Conservation (phyloP, 2,329 filamentous ascomycete species). For the Stachybotrys chartarum region DNA sequence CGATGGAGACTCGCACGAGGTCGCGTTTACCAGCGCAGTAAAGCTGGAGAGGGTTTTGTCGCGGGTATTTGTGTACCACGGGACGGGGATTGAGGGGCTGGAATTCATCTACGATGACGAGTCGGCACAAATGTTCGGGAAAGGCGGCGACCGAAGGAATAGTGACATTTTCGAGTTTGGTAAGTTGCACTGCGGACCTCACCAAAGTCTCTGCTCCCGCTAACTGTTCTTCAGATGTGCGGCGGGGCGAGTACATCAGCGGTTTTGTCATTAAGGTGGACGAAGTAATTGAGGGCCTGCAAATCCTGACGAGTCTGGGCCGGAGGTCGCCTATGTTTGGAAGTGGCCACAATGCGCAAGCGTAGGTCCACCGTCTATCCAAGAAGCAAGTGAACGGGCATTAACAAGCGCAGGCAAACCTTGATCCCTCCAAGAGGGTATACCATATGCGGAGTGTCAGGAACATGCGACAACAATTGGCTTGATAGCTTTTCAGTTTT, state of each 20-base stretch:
- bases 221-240: slow-evolving; percentile 56
- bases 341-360: slow-evolving; percentile 69
- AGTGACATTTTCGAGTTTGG: slow-evolving; percentile 72
- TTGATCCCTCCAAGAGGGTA: slow-evolving; percentile 87
- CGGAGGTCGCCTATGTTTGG: slow-evolving; percentile 81
- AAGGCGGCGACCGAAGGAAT: slow-evolving; percentile 61
- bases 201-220: not conserved
- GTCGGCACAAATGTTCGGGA: slow-evolving; percentile 80
- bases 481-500: slow-evolving; percentile 81
- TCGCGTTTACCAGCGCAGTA: slow-evolving; percentile 65
- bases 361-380: slow-evolving; percentile 49
- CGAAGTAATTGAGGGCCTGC: slow-evolving; percentile 78
- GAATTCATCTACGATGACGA: slow-evolving; percentile 92
- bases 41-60: slow-evolving; percentile 67
- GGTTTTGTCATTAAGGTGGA: slow-evolving; percentile 81
- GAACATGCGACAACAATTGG: slow-evolving; percentile 66
- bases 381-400: not conserved
- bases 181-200: slow-evolving; percentile 31
- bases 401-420: slow-evolving; percentile 54
- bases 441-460: slow-evolving; percentile 79
- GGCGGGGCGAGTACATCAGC: slow-evolving; percentile 77
- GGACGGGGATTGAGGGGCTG: slow-evolving; percentile 70
- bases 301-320: slow-evolving; percentile 84
- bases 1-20: slow-evolving; percentile 60
- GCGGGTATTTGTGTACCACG: slow-evolving; percentile 70